Percentiles rank a stretch among this genome's conserved stretches.
Conservation (phyloP, 768 basidiomycete genomes). For the Amanita pallidorosea region DNA sequence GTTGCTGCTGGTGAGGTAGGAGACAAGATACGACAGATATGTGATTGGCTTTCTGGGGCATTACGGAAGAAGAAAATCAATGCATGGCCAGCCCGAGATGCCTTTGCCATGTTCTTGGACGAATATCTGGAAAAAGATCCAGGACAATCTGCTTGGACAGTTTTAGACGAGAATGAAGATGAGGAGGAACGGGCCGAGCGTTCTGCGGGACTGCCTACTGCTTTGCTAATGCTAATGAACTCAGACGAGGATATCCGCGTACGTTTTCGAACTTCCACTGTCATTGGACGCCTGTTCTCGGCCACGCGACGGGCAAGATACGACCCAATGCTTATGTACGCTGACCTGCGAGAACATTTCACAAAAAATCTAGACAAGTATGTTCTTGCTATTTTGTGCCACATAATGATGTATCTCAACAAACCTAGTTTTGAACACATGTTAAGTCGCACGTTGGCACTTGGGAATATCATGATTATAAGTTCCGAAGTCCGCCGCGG, state of each 20-base stretch:
- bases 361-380: conserved; percentile 39
- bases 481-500: conserved; percentile 70
- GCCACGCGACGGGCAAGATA: conserved; percentile 25
- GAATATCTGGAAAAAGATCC: conserved; percentile 53
- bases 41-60: conserved; percentile 40
- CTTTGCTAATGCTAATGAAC: conserved; percentile 40
- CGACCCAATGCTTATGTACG: conserved; percentile 31
- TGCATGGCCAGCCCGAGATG: conserved; percentile 63
- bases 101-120: conserved; percentile 54
- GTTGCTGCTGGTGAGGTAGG: conserved; percentile 24
- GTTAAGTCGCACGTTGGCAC: conserved; percentile 57
- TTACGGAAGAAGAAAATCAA: conserved; percentile 29
- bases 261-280: conserved; percentile 61
- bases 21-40: conserved; percentile 36
- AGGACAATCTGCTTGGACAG: conserved; percentile 35
- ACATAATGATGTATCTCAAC: neutral
- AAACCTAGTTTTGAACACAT: conserved; percentile 57
- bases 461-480: conserved; percentile 72
- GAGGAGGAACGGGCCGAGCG: conserved; percentile 9
- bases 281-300: conserved; percentile 49
- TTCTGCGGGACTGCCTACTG: conserved; percentile 22
- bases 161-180: conserved; percentile 19
- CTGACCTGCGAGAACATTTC: conserved; percentile 32
- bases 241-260: conserved; percentile 77
- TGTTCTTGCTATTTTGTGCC: conserved; percentile 14